Percentiles rank a stretch among this genome's conserved stretches.
These are phyloP conservation scores for Trichoderma arundinaceum DNA, from an alignment of 2,329 filamentous ascomycete genomes.

Conservation along the genomic window DNA sequence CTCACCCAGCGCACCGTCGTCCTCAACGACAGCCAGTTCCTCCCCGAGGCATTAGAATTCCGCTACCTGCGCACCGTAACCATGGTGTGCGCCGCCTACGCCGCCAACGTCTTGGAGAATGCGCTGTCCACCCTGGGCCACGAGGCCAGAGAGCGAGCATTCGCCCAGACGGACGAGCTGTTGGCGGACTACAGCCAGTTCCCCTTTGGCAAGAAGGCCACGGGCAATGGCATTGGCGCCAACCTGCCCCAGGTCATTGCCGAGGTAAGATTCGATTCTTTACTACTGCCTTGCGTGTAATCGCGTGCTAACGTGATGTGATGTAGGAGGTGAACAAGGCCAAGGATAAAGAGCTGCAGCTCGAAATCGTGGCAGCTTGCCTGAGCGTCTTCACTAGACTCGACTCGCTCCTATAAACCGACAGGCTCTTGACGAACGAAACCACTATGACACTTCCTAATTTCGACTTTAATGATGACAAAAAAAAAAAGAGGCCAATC, in stretches of 20 bases:
- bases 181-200: slow-evolving; percentile 96
- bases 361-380: slow-evolving; percentile 96
- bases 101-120: slow-evolving; percentile 97
- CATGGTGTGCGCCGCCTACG: slow-evolving; percentile 98
- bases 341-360: slow-evolving; percentile 93
- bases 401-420: slow-evolving; percentile 82
- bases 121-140: slow-evolving; percentile 93
- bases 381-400: slow-evolving; percentile 96
- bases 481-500: slow-evolving; percentile 13
- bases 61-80: slow-evolving; percentile 88
- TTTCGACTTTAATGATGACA: slow-evolving; percentile 25
- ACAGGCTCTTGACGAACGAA: neutral
- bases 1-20: slow-evolving; percentile 94
- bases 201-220: slow-evolving; percentile 88
- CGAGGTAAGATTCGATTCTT: slow-evolving; percentile 60
- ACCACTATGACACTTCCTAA: slow-evolving; percentile 22
- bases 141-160: slow-evolving; percentile 90
- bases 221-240: slow-evolving; percentile 81
- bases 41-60: slow-evolving; percentile 94
- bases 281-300: no score
- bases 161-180: slow-evolving; percentile 95
- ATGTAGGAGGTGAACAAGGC: slow-evolving; percentile 75
- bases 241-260: slow-evolving; percentile 87
- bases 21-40: slow-evolving; percentile 81
- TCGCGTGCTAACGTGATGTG: neutral